Conservation (phyloP, 495 filamentous ascomycete species). For the Bryoglossum gracile region DNA sequence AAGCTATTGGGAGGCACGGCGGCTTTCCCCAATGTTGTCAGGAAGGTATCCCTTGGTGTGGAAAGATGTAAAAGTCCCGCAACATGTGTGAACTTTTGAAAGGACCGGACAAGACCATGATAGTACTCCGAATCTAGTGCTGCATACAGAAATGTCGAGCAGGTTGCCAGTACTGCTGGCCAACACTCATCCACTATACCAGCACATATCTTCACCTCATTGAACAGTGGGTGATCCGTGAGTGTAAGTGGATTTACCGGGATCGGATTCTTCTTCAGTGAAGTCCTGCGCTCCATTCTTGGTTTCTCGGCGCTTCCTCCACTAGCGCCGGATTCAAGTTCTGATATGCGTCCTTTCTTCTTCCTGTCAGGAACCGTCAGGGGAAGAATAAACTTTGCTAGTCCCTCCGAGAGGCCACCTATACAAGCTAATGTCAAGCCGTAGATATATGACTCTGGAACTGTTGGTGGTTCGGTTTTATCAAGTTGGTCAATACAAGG, state of each 20-base stretch:
- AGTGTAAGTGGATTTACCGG: constrained; percentile 75
- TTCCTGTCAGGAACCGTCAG: constrained; percentile 63
- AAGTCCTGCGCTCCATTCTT: constrained; percentile 36
- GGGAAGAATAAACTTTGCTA: constrained; percentile 88
- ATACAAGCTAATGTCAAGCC: constrained; percentile 83
- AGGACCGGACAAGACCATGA: constrained; percentile 82
- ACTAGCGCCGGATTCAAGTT: constrained; percentile 30
- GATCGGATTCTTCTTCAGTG: constrained; percentile 52
- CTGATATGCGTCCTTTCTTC: constrained; percentile 40
- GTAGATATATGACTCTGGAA: constrained; percentile 93
- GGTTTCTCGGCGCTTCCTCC: constrained; percentile 38
- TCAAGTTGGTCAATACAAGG: constrained; percentile 92
- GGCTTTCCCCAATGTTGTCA: constrained; percentile 88
- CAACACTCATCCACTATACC: constrained; percentile 85
- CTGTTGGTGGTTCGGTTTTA: constrained; percentile 72
- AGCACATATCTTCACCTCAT: constrained; percentile 66
- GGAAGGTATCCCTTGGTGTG: constrained; percentile 87
- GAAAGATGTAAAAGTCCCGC: constrained; percentile 76
- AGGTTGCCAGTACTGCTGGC: constrained; percentile 90
- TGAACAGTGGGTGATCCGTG: constrained; percentile 59
- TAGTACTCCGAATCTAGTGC: constrained; percentile 92
- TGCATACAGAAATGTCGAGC: constrained; percentile 89
- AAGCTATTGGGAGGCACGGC: constrained; percentile 75
- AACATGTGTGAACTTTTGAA: constrained; percentile 94
- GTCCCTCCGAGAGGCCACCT: constrained; percentile 76